phyloP scores from a whole-genome alignment of 2,329 filamentous ascomycete genomes.

The Ophiostoma perfectum region DNA sequence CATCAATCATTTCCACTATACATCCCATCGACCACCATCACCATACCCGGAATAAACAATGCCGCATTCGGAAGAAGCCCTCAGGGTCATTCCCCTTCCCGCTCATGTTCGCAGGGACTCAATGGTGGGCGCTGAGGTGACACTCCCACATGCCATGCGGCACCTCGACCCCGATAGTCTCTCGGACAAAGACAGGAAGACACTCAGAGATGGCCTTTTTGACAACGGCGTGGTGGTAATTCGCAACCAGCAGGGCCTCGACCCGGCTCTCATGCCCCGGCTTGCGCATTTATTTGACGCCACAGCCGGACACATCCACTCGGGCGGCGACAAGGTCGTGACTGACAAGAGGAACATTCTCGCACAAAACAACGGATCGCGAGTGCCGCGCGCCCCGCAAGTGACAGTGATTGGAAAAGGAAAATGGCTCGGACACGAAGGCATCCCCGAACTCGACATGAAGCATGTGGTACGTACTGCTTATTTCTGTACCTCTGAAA shows the following conservation, averaged over 20 bases:
- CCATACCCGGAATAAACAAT: neutral
- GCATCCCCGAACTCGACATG: slow-evolving; percentile 1
- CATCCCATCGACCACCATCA: neutral
- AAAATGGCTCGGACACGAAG: neutral
- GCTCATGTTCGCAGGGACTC: neutral
- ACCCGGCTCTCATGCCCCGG: neutral
- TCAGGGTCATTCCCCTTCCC: neutral
- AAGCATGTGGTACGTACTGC: neutral
- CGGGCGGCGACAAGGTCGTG: slow-evolving; percentile 4
- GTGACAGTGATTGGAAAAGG: slow-evolving; percentile 6
- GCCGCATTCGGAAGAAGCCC: slow-evolving; percentile 5
- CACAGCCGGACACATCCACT: neutral
- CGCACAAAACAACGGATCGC: slow-evolving; percentile 8
- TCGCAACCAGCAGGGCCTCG: slow-evolving; percentile 2
- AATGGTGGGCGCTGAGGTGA: neutral
- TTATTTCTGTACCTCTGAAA: neutral
- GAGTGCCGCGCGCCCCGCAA: neutral
- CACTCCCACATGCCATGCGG: neutral
- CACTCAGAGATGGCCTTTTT: neutral
- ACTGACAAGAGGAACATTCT: slow-evolving; percentile 7
- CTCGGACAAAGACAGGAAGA: neutral
- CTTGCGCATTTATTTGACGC: neutral
- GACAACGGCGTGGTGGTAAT: neutral
- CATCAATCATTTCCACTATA: neutral
- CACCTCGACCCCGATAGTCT: neutral